Evolutionary conservation across 768 basidiomycete species (phyloP), one percentile per base, ranked within the genome.

Genomic region (Rhizopogon vesiculosus): DNA sequence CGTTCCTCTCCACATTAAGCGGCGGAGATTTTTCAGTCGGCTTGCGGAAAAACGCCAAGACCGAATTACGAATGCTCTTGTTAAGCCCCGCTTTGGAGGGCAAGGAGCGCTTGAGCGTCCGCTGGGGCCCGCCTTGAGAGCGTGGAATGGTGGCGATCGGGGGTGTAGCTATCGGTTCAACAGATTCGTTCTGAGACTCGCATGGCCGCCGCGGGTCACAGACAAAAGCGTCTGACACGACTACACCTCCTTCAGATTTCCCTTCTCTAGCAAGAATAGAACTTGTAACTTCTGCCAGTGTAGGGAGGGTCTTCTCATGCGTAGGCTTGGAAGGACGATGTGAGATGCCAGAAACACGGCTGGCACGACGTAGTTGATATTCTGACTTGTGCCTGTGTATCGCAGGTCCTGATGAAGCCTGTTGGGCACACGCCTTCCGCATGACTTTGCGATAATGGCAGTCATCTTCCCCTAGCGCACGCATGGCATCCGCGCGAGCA

Each of bases 401-500:
- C 6, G 42, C 38, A 22, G 16, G 54, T 9, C 53, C 51, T 8
- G 51, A 35, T 3, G 45, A 41, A 3, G 54, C 53, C 0, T 59
- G 59, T 25, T 7, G 56, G 29, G 42, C 13, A 31, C 59, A 55
- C 31, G 64, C 69, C 1, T n/a, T 42, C 9, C 55, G 62, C 15
- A 65, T 54, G 28, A 57, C 56, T 0, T 58, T 50, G 38, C 68
- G 69, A 48, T 69, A 69, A 29, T 69, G 69, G 41, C 58, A 62
- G 18, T 64, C 41, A 5, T 57, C 50, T 13, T 52, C 53, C 2
- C 46, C 60, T 22, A 71, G 64, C 3, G 68, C 62, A 25, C 62
- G 60, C 16, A 70, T 59, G 25, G 70, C 50, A 25, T 71, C 69
- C 15, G 16, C 39, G 19, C 62, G 68, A 8, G 69, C 70, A 10